A percentile compares a stretch with the other conserved stretches of the same genome.
These are phyloP conservation scores for Termitomyces sp. DNA, from an alignment of 768 basidiomycete species.

Conservation along the genomic window DNA sequence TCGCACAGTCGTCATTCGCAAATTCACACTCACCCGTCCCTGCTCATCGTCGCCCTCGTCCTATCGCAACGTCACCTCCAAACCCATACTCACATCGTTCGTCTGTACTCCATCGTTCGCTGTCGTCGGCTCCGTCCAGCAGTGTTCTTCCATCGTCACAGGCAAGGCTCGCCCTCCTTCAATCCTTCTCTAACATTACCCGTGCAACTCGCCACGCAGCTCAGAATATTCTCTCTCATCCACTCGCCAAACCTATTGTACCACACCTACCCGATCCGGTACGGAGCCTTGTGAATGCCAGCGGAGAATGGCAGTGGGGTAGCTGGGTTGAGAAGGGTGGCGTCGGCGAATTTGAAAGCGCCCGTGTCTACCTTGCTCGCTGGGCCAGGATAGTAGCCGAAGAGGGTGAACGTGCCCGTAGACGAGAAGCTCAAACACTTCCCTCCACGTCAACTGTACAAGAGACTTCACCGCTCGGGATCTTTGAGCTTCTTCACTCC, in stretches of 20 bases:
- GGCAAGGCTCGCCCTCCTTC: slow-evolving; percentile 80
- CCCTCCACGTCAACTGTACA: slow-evolving; percentile 53
- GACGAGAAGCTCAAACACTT: slow-evolving; percentile 72
- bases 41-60: slow-evolving; percentile 74
- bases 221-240: slow-evolving; percentile 92
- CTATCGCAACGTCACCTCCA: slow-evolving; percentile 42
- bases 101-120: slow-evolving; percentile 79
- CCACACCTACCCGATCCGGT: slow-evolving; percentile 97
- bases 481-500: slow-evolving; percentile 83
- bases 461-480: slow-evolving; percentile 74
- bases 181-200: slow-evolving; percentile 93
- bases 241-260: slow-evolving; percentile 91
- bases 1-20: slow-evolving; percentile 73
- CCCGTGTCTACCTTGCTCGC: slow-evolving; percentile 90
- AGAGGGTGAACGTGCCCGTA: slow-evolving; percentile 89
- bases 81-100: slow-evolving; percentile 65
- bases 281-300: slow-evolving; percentile 81
- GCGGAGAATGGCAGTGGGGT: slow-evolving; percentile 91
- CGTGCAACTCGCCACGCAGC: slow-evolving; percentile 90
- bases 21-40: slow-evolving; percentile 82
- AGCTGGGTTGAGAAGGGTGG: slow-evolving; percentile 93
- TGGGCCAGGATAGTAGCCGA: slow-evolving; percentile 99
- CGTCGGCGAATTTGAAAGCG: slow-evolving; percentile 95
- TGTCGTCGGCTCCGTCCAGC: slow-evolving; percentile 52
- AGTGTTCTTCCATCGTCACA: slow-evolving; percentile 58